A percentile compares a stretch with the other conserved stretches of the same genome.
Conservation (phyloP, 129 eudicot genomes). For the Dittrichia graveolens region DNA sequence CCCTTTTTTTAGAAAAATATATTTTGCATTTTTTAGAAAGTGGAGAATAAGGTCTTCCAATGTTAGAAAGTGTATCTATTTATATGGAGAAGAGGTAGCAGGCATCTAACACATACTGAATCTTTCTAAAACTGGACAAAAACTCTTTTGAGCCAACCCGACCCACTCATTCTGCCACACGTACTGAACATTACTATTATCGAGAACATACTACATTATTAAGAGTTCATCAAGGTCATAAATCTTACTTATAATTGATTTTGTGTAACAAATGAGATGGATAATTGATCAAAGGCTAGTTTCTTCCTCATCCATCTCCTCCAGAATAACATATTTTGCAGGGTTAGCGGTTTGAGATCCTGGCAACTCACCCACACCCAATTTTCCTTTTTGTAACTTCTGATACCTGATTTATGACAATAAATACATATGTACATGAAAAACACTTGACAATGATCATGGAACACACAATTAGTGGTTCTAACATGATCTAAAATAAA, state of each 20-base stretch:
- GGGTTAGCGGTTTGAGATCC: constrained; percentile 36
- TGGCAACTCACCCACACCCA: constrained; percentile 34
- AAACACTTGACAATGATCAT: neutral
- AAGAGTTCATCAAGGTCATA: neutral
- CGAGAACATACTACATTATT: neutral
- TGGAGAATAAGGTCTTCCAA: too few species aligned
- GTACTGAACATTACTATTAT: neutral
- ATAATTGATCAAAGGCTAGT: constrained; percentile 31
- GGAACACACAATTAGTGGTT: neutral
- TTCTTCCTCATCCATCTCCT: constrained; percentile 74
- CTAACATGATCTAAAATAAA: neutral
- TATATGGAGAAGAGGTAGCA: too few species aligned
- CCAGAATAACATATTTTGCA: constrained; percentile 78
- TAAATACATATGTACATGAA: neutral
- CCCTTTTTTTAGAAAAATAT: too few species aligned
- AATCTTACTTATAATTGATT: constrained; percentile 21
- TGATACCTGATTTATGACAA: constrained; percentile 50
- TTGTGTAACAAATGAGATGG: neutral
- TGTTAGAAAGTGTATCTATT: too few species aligned
- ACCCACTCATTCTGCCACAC: too few species aligned
- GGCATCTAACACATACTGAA: too few species aligned
- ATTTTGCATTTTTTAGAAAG: too few species aligned
- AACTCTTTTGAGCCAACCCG: too few species aligned
- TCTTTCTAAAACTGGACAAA: too few species aligned
- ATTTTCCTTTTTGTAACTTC: constrained; percentile 63